phyloP scores from a whole-genome alignment of 2,329 filamentous ascomycete species.

The Aaosphaeria pasadenensis region DNA sequence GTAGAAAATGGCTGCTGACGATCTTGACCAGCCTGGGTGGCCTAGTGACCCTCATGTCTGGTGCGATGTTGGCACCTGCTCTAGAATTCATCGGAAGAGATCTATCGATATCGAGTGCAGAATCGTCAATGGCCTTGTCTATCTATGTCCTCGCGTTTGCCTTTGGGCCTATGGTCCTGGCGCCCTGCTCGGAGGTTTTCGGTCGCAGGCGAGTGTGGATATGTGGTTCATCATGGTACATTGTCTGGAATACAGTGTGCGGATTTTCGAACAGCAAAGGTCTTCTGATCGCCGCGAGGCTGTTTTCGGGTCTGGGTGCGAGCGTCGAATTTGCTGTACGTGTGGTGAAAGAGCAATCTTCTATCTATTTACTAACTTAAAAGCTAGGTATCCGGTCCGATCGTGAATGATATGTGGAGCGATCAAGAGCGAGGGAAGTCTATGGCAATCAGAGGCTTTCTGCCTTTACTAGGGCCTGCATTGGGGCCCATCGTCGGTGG shows the following conservation, averaged over 20 bases:
- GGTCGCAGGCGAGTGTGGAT: slow-evolving; percentile 64
- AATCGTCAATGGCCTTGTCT: slow-evolving; percentile 13
- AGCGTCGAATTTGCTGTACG: slow-evolving; percentile 17
- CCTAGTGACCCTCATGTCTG: slow-evolving; percentile 19
- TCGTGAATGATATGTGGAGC: slow-evolving; percentile 10
- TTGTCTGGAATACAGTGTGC: slow-evolving; percentile 17
- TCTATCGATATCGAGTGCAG: slow-evolving; percentile 9
- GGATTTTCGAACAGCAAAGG: slow-evolving; percentile 6
- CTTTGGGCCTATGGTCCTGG: slow-evolving; percentile 68
- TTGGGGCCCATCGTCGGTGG: slow-evolving; percentile 23
- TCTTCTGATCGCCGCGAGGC: slow-evolving; percentile 10
- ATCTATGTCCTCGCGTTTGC: slow-evolving; percentile 23
- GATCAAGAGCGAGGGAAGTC: slow-evolving; percentile 16
- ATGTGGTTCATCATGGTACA: slow-evolving; percentile 12
- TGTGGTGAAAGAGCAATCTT: background rate
- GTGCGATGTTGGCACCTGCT: slow-evolving; percentile 17
- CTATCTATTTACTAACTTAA: background rate
- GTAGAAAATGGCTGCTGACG: slow-evolving; percentile 44
- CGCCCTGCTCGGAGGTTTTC: slow-evolving; percentile 71
- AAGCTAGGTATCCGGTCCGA: slow-evolving; percentile 12
- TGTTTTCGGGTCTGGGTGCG: slow-evolving; percentile 16
- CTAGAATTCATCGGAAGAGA: slow-evolving; percentile 8
- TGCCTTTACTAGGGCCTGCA: slow-evolving; percentile 17
- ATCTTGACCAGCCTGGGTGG: slow-evolving; percentile 15
- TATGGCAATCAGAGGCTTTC: slow-evolving; percentile 10